Conservation (phyloP, 2,329 filamentous ascomycete species). For the Aureobasidium sp. region DNA sequence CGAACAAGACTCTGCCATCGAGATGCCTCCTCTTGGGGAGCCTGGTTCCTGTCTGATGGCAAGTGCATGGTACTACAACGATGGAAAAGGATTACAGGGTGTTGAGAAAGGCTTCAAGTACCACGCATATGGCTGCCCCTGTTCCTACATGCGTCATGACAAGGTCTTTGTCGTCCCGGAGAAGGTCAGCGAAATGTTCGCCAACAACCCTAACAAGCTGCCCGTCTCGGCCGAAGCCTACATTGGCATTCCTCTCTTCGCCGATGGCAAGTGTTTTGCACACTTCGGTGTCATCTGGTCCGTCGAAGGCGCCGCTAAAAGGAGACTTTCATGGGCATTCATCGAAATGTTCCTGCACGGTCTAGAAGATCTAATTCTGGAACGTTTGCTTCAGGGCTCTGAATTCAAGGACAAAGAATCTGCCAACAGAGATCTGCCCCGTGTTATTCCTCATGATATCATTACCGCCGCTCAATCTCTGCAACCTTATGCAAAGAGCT, state of each 20-base stretch:
- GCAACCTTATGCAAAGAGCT: slow-evolving; percentile 63
- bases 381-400: slow-evolving; percentile 49
- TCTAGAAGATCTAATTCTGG: slow-evolving; percentile 59
- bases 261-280: slow-evolving; percentile 58
- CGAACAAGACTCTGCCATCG: slow-evolving; percentile 51
- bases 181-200: slow-evolving; percentile 47
- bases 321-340: slow-evolving; percentile 57
- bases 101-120: slow-evolving; percentile 57
- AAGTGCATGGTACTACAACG: slow-evolving; percentile 59
- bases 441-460: slow-evolving; percentile 49
- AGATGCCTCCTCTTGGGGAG: slow-evolving; percentile 53
- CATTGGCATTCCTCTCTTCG: slow-evolving; percentile 59
- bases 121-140: slow-evolving; percentile 58
- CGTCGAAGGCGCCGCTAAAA: slow-evolving; percentile 49
- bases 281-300: slow-evolving; percentile 71
- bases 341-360: slow-evolving; percentile 62
- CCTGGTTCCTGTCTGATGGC: slow-evolving; percentile 58
- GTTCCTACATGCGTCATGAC: slow-evolving; percentile 64
- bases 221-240: slow-evolving; percentile 60
- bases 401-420: slow-evolving; percentile 37
- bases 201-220: slow-evolving; percentile 54
- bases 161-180: slow-evolving; percentile 64
- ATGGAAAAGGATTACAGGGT: slow-evolving; percentile 47
- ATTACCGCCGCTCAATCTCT: slow-evolving; percentile 57
- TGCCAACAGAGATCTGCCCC: slow-evolving; percentile 28